A percentile compares a stretch with the other conserved stretches of the same genome.
phyloP scores from a whole-genome alignment of 2,329 filamentous ascomycete genomes.

The Trichoderma cornu-damae region DNA sequence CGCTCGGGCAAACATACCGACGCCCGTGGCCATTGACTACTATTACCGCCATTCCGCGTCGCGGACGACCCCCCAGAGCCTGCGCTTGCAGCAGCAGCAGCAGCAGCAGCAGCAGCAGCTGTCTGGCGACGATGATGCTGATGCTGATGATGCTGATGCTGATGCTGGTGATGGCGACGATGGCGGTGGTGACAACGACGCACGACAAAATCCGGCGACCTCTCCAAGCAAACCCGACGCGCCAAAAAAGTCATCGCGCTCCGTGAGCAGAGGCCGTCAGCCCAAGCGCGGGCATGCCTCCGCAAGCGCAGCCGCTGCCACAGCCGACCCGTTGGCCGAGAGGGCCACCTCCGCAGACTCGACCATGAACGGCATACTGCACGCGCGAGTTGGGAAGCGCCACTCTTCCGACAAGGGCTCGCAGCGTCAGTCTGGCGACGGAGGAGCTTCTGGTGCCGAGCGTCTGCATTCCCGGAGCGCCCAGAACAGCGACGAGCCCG shows the following conservation, averaged over 20 bases:
- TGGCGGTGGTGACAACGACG: background rate
- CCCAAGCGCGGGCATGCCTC: background rate
- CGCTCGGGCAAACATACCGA: background rate
- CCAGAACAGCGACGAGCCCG: background rate
- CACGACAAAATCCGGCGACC: background rate
- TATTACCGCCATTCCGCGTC: background rate
- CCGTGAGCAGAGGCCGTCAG: constrained; percentile 15
- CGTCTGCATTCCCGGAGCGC: background rate
- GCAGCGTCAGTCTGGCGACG: background rate
- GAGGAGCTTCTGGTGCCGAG: background rate
- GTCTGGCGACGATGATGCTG: too few relatives aligned
- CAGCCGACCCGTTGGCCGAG: background rate
- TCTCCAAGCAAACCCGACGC: background rate
- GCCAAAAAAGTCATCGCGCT: background rate
- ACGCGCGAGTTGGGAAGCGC: background rate
- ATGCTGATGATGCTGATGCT: too few relatives aligned
- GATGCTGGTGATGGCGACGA: too few relatives aligned
- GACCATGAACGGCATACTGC: background rate
- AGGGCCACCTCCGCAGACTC: constrained; percentile 17
- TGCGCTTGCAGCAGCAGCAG: too few relatives aligned
- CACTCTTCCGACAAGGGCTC: background rate
- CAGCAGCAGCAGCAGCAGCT: too few relatives aligned
- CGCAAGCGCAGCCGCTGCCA: background rate
- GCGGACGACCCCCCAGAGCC: background rate
- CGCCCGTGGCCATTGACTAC: background rate